Base-by-base conservation (phyloP, 2,329 filamentous ascomycete genomes). In the Samsoniella hepiali region DNA sequence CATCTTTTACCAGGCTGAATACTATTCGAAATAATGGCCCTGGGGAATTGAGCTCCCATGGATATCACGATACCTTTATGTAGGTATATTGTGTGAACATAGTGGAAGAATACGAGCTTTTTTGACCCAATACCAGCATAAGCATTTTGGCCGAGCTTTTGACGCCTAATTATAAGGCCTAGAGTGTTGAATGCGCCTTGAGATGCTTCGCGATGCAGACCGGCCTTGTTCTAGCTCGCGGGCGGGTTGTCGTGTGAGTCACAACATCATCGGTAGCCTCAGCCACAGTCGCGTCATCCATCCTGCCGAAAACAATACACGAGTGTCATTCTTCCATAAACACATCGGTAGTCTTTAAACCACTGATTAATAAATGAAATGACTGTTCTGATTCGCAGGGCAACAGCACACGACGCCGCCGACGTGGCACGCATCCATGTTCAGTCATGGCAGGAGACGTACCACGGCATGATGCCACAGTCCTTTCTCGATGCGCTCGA, bases 361-460 rank as follows among this genome's bases (percentile, higher is more conserved):
- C 22, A 22, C 22, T 22, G 22, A 22, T 22, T 22, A 22, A 22
- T 22, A 22, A 22, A 22, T 22, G 38, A 36, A 36, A 58, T 58
- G 44, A 22, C 3, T 13, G 40, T 58, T 3, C 36, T 27, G 3
- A 47, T 56, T 42, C 44, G 58, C 17, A 64, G 53, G 44, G 45
- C 58, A 45, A 62, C 58, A 3, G 11, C 27, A 15, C 10, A 47
- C 8, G 57, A 60, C 32, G 62, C 50, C 22, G 40, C 49, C 31
- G 49, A 49, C n/a, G 45, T 49, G 3, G 63, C 63, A 27, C 63
- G 58, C 42, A 53, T 62, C 22, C 58, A 62, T 44, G 32, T 42
- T 38, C 63, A 47, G n/a, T 61, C 53, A 29, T 62, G 51, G 58
- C 58, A 51, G 38, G 63, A 64, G 34, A 60, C 57, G 4, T 60